Base-by-base conservation (phyloP, 2,329 filamentous ascomycete genomes). In the Clonostachys rosea region DNA sequence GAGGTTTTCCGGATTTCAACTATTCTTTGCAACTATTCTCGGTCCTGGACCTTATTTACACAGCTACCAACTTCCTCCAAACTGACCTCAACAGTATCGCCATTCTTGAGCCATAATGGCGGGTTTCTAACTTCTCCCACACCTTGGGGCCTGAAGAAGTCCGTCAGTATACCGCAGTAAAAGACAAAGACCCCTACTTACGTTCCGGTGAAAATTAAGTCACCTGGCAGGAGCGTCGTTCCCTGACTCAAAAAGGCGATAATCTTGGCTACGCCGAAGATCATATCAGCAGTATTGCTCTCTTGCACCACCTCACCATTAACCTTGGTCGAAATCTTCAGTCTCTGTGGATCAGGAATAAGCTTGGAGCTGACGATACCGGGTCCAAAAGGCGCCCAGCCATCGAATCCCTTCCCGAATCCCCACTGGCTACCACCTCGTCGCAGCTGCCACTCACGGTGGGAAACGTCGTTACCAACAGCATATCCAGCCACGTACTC, bases 401-500 rank as follows among this genome's bases (percentile, higher is more conserved):
- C 83, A 63, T 90, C 86, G 53, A 88, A 89, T 4, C 84, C 82
- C 63, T 90, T 90, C 36, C 85, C 86, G 14, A 87, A 67, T 1
- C 75, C 78, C 84, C 85, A 89, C 65, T 89, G 86, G 1, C 83
- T 77, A 14, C 83, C 83, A 14, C 84, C 84, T 39, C 73, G 76
- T 62, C 83, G 77, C 50, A 87, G 64, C 65, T 89, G 86, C 84
- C 86, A 91, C 53, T 89, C 85, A 39, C 87, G 81, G 66, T 89
- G 86, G 11, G 84, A 89, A n/a, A 92, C 78, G 61, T 92, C 88
- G 64, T 92, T 88, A 46, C 87, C 86, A 34, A 88, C 78, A 3
- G 83, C 75, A 59, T 91, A 91, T 6, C 88, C 88, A 3, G 90
- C 70, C 4, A 91, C 84, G 57, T 89, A 84, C 44, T 84, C 70